Evolutionary conservation across 2,329 filamentous ascomycete species (phyloP).

Genomic region (Macrophomina tecta): DNA sequence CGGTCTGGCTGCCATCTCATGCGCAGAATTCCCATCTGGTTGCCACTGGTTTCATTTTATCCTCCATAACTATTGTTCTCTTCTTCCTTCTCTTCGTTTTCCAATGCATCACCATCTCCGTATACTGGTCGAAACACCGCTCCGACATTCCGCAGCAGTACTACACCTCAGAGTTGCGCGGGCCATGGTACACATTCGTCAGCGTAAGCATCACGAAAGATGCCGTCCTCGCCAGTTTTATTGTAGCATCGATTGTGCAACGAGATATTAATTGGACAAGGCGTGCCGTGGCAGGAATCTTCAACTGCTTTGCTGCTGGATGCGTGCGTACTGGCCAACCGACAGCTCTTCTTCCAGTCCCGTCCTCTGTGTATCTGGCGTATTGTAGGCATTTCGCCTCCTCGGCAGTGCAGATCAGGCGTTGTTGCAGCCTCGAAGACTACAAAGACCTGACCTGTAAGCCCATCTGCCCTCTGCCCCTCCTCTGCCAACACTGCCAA

Average conservation of each 20-base stretch:
- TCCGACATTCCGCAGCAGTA: background rate
- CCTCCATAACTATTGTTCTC: background rate
- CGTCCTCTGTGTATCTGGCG: no score
- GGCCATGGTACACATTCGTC: constrained; percentile 4
- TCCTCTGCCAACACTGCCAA: no score
- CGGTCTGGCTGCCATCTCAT: background rate
- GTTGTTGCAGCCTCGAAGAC: background rate
- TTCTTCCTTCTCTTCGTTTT: constrained; percentile 22
- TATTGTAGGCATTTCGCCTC: background rate
- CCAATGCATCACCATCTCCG: constrained; percentile 18
- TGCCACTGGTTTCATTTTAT: background rate
- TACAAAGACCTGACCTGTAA: constrained; percentile 12
- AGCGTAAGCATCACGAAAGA: constrained; percentile 4
- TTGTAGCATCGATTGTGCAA: background rate
- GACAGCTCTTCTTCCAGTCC: background rate
- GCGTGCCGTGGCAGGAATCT: background rate
- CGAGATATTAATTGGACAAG: background rate
- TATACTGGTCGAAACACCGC: constrained; percentile 21
- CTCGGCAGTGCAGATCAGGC: background rate
- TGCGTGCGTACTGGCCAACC: background rate
- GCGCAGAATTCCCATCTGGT: constrained; percentile 2
- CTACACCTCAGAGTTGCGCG: background rate
- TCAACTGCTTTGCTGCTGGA: background rate
- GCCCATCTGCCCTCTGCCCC: background rate
- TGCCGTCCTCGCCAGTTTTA: background rate